A percentile compares a stretch with the other conserved stretches of the same genome.
phyloP scores from a whole-genome alignment of 805 yeast species.

The Candida tibetensis region DNA sequence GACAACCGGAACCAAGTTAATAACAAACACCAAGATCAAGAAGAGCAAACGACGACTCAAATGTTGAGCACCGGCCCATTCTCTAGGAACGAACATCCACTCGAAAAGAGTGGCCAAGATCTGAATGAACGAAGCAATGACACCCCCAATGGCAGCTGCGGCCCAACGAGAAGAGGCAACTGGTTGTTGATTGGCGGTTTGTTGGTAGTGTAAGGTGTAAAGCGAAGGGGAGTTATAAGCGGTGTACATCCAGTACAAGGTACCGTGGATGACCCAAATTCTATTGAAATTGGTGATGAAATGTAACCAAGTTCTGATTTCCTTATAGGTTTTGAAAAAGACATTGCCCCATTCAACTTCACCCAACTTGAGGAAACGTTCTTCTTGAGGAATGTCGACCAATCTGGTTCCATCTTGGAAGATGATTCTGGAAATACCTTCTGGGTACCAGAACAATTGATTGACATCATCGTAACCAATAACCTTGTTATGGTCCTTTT shows the following conservation, averaged over 20 bases:
- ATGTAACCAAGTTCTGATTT: constrained; percentile 97
- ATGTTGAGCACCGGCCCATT: constrained; percentile 99
- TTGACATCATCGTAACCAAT: constrained; percentile 97
- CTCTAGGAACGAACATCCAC: constrained; percentile 95
- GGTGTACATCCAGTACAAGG: constrained; percentile 91
- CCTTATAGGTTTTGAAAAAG: constrained; percentile 93
- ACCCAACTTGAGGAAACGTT: constrained; percentile 85
- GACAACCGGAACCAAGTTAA: constrained; percentile 82
- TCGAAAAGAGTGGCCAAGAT: constrained; percentile 85
- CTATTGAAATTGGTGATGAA: constrained; percentile 93
- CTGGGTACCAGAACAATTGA: constrained; percentile 99
- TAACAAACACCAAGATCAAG: constrained; percentile 57
- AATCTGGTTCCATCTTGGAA: constrained; percentile 91
- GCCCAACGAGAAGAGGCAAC: constrained; percentile 91
- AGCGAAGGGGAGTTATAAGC: constrained; percentile 90
- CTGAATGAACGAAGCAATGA: constrained; percentile 78
- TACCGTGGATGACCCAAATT: constrained; percentile 93
- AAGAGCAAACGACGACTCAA: constrained; percentile 83
- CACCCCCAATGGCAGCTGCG: constrained; percentile 88
- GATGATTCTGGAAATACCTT: constrained; percentile 90
- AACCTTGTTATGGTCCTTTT: constrained; percentile 75
- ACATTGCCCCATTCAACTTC: constrained; percentile 91
- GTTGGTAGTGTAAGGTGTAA: constrained; percentile 84
- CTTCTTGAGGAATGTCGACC: constrained; percentile 84
- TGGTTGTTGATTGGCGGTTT: constrained; percentile 83